Base-by-base conservation (phyloP, 2,329 filamentous ascomycete genomes). In the Stemphylium lycopersici region DNA sequence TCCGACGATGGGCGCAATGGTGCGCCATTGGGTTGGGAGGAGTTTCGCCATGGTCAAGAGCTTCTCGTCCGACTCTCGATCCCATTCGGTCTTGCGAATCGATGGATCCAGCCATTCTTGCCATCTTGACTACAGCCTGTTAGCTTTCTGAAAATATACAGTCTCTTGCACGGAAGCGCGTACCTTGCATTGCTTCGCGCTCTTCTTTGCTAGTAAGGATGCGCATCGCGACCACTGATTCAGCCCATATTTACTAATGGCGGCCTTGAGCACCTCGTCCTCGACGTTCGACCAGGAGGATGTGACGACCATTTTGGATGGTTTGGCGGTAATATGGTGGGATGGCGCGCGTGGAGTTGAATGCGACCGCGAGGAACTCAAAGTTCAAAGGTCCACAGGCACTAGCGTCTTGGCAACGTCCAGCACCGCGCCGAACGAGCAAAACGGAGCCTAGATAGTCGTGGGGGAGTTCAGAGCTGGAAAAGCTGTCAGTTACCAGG, bases 21-120 rank as follows among this genome's bases (percentile, higher is more conserved):
- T 98, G 70, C 95, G 89, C 95, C 95, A 99, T 84, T 99, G 95
- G 24, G 93, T 98, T 52, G 95, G 95, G 89, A 99, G 96, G 79
- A 99, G 83, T 84, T 98, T 99, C 58, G 95, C 95, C 70, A 99
- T 83, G 72, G 98, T 95, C 68, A 99, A 79, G 56, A 99, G 83
- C 80, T 96, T 97, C 81, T 99, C 95, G 76, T 99, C 95, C 76
- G 99, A 95, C 77, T 99, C 95, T 72, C 95, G 90, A 74, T 91
- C 96, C 93, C 95, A 99, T 80, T 99, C 95, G 67, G 96, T 95
- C 82, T 99, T 99, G 72, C 93, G 90, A 80, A 99, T 98, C 73
- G 90, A 91, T 16, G 95, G 95, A 73, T 99, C 95, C 64, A 99
- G 85, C 93, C 95, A 99, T 84, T 99, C 93, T 74, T 89, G 87